Percentiles rank a stretch among this genome's conserved stretches.
Evolutionary conservation across 805 yeast species (phyloP).

Genomic region (Sungouiella blattae): DNA sequence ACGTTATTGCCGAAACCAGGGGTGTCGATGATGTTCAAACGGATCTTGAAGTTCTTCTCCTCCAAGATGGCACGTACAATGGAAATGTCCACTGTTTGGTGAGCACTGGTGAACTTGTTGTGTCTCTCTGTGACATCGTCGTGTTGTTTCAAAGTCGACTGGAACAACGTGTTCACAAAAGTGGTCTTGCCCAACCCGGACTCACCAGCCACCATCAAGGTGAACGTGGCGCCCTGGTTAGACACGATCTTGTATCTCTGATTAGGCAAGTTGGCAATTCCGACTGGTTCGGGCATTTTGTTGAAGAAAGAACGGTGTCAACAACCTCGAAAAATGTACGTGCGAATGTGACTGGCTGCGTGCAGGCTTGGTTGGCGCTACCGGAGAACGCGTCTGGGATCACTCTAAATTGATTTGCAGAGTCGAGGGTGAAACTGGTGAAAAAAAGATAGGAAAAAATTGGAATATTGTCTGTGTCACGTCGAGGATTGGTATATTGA

Average conservation of each 20-base stretch:
- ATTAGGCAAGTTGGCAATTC: constrained; percentile 70
- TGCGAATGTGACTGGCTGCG: background rate
- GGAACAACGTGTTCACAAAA: constrained; percentile 80
- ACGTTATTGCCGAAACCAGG: constrained; percentile 94
- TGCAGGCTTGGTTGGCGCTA: background rate
- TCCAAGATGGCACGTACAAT: constrained; percentile 76
- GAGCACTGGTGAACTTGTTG: constrained; percentile 51
- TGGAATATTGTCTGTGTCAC: no score
- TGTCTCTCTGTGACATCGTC: constrained; percentile 53
- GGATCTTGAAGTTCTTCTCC: constrained; percentile 76
- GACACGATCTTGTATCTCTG: constrained; percentile 76
- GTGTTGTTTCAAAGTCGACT: constrained; percentile 62
- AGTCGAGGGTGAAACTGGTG: no score
- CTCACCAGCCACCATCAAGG: constrained; percentile 87
- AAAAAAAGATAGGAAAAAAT: no score
- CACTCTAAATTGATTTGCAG: no score
- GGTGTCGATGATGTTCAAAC: constrained; percentile 82
- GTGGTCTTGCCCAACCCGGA: constrained; percentile 93
- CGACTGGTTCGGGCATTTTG: constrained; percentile 55
- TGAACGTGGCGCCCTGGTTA: constrained; percentile 71
- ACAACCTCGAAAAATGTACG: background rate
- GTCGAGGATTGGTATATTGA: no score
- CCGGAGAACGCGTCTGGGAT: background rate
- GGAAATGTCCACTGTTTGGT: constrained; percentile 74
- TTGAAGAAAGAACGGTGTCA: constrained; percentile 1